phyloP scores from a whole-genome alignment of 2,329 filamentous ascomycete species.

The Chrysoporthe cubensis region DNA sequence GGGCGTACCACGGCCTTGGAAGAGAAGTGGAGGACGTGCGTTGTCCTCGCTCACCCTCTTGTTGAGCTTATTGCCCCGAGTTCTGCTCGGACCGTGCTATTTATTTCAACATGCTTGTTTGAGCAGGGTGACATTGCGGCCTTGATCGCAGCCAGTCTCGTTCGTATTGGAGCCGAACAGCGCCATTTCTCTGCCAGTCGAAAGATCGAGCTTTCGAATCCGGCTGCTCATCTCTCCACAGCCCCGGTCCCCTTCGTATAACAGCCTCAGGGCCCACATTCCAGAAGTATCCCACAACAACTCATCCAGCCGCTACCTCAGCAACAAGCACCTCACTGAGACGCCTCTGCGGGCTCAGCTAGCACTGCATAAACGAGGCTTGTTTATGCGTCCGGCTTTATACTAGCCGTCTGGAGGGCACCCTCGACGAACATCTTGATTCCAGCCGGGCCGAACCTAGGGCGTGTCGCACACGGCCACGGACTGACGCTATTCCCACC shows the following conservation, averaged over 20 bases:
- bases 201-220: not conserved
- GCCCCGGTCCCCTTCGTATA: not conserved
- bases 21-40: not conserved
- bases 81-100: not conserved
- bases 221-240: not conserved
- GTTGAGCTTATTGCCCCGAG: not conserved
- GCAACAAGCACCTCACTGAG: not conserved
- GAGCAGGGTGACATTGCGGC: not conserved
- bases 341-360: not conserved
- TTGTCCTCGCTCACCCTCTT: not conserved
- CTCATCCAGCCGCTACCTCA: no score
- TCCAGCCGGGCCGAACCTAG: not conserved
- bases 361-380: not conserved
- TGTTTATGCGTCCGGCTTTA: not conserved
- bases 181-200: not conserved
- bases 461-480: not conserved
- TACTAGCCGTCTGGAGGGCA: not conserved
- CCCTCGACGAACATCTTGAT: not conserved
- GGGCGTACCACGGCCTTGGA: not conserved
- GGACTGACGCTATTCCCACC: slow-evolving; percentile 11
- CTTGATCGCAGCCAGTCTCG: not conserved
- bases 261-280: not conserved
- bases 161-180: not conserved
- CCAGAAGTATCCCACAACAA: not conserved
- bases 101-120: not conserved